These are phyloP conservation scores for Beauveria sp. DNA, from an alignment of 2,329 filamentous ascomycete genomes.

Conservation along the genomic window DNA sequence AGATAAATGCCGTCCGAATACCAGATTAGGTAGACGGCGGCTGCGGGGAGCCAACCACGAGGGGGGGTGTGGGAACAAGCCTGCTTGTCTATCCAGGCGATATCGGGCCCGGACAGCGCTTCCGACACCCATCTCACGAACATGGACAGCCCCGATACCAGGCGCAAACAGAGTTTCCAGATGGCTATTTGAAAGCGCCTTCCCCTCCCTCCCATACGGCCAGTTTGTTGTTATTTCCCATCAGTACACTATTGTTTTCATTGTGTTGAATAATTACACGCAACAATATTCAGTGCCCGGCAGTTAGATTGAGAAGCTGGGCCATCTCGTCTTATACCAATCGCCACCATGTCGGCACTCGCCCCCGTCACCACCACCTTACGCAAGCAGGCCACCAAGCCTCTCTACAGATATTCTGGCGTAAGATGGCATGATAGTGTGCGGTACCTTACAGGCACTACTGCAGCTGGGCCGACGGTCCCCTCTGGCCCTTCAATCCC, in stretches of 20 bases:
- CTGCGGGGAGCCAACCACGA: constrained; percentile 2
- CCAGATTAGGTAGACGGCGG: constrained; percentile 7
- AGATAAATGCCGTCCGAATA: neutral
- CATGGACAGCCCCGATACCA: neutral
- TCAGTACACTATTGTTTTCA: neutral
- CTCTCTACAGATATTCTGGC: constrained; percentile 10
- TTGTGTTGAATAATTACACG: neutral
- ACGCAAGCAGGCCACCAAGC: constrained; percentile 2
- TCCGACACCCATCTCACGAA: constrained; percentile 7
- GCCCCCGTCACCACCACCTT: constrained; percentile 2
- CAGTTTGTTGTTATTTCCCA: neutral
- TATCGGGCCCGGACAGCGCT: constrained; percentile 9
- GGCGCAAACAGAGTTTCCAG: constrained; percentile 5
- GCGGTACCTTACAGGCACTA: constrained; percentile 9
- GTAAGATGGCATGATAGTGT: constrained; percentile 8
- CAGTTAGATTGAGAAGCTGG: neutral
- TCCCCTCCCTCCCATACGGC: neutral
- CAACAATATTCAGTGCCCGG: neutral
- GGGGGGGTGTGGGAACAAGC: neutral
- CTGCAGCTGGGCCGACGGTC: neutral
- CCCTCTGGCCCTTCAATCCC: neutral
- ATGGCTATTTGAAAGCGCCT: constrained; percentile 9
- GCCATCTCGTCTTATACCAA: constrained; percentile 1
- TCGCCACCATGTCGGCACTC: constrained; percentile 8
- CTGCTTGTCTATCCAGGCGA: neutral